Conservation (phyloP, 768 basidiomycete species). For the Tricholoma hemisulphureum region DNA sequence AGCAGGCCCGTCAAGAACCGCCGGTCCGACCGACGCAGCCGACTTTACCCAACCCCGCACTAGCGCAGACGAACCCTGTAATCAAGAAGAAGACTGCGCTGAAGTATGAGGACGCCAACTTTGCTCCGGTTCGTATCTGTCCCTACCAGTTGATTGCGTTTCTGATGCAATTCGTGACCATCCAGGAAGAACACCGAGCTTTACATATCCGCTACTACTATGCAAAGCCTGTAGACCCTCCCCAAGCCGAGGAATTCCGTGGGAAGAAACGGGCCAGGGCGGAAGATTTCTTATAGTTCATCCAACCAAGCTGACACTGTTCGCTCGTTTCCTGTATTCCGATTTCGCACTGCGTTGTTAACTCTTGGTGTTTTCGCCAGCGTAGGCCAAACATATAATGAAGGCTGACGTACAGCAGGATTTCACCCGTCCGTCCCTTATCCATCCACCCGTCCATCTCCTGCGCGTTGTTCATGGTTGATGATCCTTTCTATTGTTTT, state of each 20-base stretch:
- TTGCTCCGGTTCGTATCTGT: slow-evolving; percentile 60
- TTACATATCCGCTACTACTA: slow-evolving; percentile 61
- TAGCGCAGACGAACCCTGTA: slow-evolving; percentile 65
- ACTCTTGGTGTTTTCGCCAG: not conserved
- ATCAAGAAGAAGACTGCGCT: slow-evolving; percentile 76
- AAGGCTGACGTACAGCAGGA: not conserved
- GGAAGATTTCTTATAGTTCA: slow-evolving; percentile 70
- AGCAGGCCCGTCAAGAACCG: not conserved
- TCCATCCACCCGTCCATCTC: not conserved
- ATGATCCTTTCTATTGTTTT: not conserved
- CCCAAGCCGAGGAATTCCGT: slow-evolving; percentile 53
- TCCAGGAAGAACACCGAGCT: slow-evolving; percentile 77
- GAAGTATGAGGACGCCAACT: slow-evolving; percentile 76
- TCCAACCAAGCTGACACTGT: not conserved
- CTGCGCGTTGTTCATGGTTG: not conserved
- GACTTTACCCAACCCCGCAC: slow-evolving; percentile 53
- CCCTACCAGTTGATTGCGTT: not conserved
- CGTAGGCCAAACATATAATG: not conserved
- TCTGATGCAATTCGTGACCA: not conserved
- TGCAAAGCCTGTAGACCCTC: slow-evolving; percentile 40
- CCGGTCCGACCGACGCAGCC: slow-evolving; percentile 29
- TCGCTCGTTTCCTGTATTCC: not conserved
- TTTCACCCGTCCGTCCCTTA: not conserved
- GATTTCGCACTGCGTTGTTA: not conserved
- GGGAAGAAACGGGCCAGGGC: slow-evolving; percentile 85